Base-by-base conservation (phyloP, 495 filamentous ascomycete genomes). In the Bacidia gigantensis region DNA sequence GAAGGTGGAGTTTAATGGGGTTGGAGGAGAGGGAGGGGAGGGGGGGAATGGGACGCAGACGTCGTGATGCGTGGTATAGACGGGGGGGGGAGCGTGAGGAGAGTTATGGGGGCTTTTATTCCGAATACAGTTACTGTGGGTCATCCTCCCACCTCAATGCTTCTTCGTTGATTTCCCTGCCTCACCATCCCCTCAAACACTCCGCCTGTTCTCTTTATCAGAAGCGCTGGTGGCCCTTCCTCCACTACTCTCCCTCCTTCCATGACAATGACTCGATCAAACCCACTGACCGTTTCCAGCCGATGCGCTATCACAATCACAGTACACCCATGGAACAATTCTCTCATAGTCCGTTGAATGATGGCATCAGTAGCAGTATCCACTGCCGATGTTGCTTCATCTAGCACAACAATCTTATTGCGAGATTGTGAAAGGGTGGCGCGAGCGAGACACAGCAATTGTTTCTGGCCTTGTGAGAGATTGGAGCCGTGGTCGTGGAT, bases 301-400 rank as follows among this genome's bases (percentile, higher is more conserved):
- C 89, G 76, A 63, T 95, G 89, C 10, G 89, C 89, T 60, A 95
- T 90, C 1, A 92, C 87, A n/a, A 93, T 60, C 10, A 93, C 64
- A 0, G 87, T 89, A 11, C 74, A 72, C n/a, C 78, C 78, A 53
- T 81, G 76, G 51, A 92, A 93, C 62, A 89, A 85, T 45, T 84
- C 79, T 14, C 87, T 75, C 55, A 95, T 93, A 46, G 77, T 83
- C 11, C 82, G 73, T 66, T 94, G 87, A 56, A 95, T 92, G 14
- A 89, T 68, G 3, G 75, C 70, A 63, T 95, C 89, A 0, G 86
- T 92, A 35, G 80, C 76, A 81, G 87, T 88, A 64, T 95, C 89
- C 3, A 95, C 86, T 2, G 89, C 85, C 3, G 79, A 84, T 0
- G 89, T 95, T 0, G 89, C 89, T 67, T 95, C 89, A 61, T 95